Evolutionary conservation across 805 yeast species (phyloP).

Genomic region (Metschnikowia kofuensis): DNA sequence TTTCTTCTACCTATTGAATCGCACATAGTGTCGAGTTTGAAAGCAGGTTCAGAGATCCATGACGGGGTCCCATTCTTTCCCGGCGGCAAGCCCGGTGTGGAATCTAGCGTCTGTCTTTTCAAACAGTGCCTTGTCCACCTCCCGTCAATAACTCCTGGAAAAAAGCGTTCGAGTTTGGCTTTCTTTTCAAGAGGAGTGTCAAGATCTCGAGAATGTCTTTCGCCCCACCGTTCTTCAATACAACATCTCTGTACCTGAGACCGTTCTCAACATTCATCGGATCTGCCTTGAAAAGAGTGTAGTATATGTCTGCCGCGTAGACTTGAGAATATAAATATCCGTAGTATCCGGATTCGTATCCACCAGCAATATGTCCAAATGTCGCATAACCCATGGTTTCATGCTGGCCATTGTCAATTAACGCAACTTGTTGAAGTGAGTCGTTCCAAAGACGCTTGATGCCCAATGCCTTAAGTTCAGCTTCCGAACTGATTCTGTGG

Average conservation of each 20-base stretch:
- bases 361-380: constrained; percentile 77
- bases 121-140: no score
- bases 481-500: constrained; percentile 48
- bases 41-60: no score
- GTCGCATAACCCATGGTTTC: constrained; percentile 68
- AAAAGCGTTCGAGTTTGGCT: constrained; percentile 73
- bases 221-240: constrained; percentile 72
- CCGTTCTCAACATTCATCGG: constrained; percentile 67
- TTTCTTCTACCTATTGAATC: no score
- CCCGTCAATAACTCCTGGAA: constrained; percentile 49
- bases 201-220: constrained; percentile 65
- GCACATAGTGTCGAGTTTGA: no score
- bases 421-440: constrained; percentile 58
- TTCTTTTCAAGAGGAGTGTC: constrained; percentile 67
- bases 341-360: constrained; percentile 83
- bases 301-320: constrained; percentile 80
- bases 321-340: constrained; percentile 87
- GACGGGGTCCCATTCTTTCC: no score
- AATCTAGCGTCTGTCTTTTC: no score
- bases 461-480: constrained; percentile 46
- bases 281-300: constrained; percentile 61
- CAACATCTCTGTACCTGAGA: constrained; percentile 62
- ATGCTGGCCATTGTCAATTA: constrained; percentile 54
- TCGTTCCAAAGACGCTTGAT: constrained; percentile 61
- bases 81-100: no score